Evolutionary conservation across 176 grass and related monocot genomes (phyloP), one percentile per base, ranked within the genome.

Genomic region (Triticum turgidum): DNA sequence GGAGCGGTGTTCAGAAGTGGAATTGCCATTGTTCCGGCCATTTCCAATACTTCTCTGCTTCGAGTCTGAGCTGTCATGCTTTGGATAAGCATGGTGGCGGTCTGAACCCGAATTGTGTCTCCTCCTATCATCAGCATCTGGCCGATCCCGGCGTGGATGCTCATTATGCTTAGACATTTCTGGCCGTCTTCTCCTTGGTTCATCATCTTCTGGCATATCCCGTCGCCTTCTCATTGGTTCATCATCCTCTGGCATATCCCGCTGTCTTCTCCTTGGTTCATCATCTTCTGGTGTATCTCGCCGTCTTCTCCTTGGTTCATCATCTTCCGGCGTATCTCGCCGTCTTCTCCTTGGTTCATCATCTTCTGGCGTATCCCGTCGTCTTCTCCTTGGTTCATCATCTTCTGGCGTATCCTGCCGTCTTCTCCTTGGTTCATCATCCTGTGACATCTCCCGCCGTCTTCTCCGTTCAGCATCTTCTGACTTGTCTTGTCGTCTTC

Each of bases 41-140:
- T 88, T 59, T 15, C 82, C 88, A 2, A 13, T 52, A 61, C 80
- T 76, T 65, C 32, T 87, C 51, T 80, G n/a, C 61, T 73, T 92
- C 61, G 75, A 87, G 69, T 92, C 84, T 38, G 88, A 83, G 61
- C 61, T 65, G 0, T 76, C 81, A 80, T 87, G 68, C 61, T 73
- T 94, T 56, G 73, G 74, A 82, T 94, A 83, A 81, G 58, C 38
- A 85, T 47, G 69, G 33, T 86, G 67, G 58, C n/a, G 72, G 45
- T 83, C 80, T 68, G 61, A 44, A 32, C 37, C 58, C 52, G 88
- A 85, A 86, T 87, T 44, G 42, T 89, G 71, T 80, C 76, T 89
- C 85, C 45, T 90, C 80, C 70, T 86, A 84, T 85, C 94, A 39
- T 81, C 75, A 84, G 83, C 64, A 80, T 80, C 88, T 6, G 78